Evolutionary conservation across 2,329 filamentous ascomycete species (phyloP), one percentile per base, ranked within the genome.

Genomic region (Kalmusia sp.): DNA sequence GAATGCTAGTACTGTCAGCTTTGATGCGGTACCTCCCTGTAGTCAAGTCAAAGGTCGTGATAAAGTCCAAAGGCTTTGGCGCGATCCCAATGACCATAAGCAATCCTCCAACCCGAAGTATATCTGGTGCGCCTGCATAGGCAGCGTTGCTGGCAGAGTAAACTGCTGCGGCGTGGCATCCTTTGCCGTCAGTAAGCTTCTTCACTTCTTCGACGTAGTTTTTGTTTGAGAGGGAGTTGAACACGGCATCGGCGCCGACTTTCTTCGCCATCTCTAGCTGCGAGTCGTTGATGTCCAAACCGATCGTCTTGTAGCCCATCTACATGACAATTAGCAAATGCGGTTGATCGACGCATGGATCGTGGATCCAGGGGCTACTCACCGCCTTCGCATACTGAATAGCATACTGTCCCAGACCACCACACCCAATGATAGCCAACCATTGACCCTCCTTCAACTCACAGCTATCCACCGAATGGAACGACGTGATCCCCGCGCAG

Each of bases 401-500:
- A 3, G 77, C 78, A 48, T 80, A 73, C 58, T 80, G 78, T 6
- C 79, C 79, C 14, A 80, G 67, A 9, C 78, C 78, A 15, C 79
- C 79, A 51, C 72, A 75, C 8, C 77, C 77, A 34, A 80, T 69
- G 22, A 80, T 71, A n/a, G 68, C 79, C 25, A 81, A 68, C 68
- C 71, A 76, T 38, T 75, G 59, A 1, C 69, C 73, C 2, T 51
- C 38, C 41, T 71, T 67, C 17, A 72, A 48, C 41, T 71, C 68
- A 44, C 70, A 72, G 33, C 59, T 63, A 22, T 73, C 67, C 2
- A 73, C 65, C 1, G 65, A 64, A 54, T 73, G 66, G 37, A 63
- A 68, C 6, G 69, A 73, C 1, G 80, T 82, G 44, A 82, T 76
- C 1, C 80, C 80, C 1, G 81, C 80, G 57, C 81, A 82, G 59